Percentiles rank a stretch among this genome's conserved stretches.
Conservation (phyloP, 2,329 filamentous ascomycete genomes). For the Aspergillus sp. region DNA sequence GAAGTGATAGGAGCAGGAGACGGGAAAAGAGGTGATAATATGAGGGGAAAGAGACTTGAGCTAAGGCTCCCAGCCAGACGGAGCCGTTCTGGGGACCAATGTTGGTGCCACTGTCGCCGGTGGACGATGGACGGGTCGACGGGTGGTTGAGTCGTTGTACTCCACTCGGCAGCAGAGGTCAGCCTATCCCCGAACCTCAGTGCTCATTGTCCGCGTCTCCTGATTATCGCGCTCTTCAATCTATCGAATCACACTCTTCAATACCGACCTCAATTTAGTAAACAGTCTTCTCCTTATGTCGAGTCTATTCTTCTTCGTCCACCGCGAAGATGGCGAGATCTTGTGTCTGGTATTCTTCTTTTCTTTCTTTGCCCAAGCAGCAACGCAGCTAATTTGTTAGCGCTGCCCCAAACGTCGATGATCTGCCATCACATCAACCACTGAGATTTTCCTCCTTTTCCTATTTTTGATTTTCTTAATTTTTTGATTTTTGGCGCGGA, state of each 20-base stretch:
- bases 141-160: background rate
- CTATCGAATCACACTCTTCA: background rate
- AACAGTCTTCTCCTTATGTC: background rate
- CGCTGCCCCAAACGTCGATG: conserved; percentile 20
- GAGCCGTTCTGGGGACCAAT: conserved; percentile 14
- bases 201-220: background rate
- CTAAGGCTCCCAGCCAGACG: conserved; percentile 4
- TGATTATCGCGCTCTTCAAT: background rate
- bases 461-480: conserved; percentile 4
- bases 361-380: background rate
- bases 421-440: conserved; percentile 22
- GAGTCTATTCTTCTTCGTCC: background rate
- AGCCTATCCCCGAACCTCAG: background rate
- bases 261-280: background rate
- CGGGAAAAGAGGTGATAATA: conserved; percentile 11
- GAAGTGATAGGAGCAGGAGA: conserved; percentile 7
- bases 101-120: background rate
- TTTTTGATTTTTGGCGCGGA: background rate
- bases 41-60: conserved; percentile 14
- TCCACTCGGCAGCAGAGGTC: background rate
- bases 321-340: background rate
- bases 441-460: conserved; percentile 9
- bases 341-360: background rate
- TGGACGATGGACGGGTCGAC: background rate
- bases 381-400: conserved; percentile 18